Evolutionary conservation across 257 asterid species (phyloP).

Genomic region (Orobanche coerulescens): DNA sequence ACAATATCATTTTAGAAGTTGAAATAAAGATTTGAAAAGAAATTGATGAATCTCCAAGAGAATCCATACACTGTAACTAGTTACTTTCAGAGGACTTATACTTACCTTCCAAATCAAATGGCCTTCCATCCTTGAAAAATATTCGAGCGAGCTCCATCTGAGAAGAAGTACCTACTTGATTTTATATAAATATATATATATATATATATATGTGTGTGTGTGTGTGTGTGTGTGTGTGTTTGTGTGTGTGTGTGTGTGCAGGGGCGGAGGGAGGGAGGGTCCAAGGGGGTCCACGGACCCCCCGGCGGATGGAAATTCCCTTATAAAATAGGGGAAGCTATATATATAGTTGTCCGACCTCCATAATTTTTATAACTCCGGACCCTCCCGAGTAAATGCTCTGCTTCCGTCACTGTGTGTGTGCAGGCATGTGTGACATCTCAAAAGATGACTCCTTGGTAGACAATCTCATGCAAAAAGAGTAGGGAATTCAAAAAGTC

Average conservation of each 20-base stretch:
- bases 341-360: too few species aligned
- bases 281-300: too few species aligned
- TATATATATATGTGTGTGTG: constrained; percentile 4
- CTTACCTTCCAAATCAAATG: constrained; percentile 73
- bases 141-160: constrained; percentile 63
- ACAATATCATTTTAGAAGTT: not conserved
- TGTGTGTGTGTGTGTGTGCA: too few species aligned
- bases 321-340: too few species aligned
- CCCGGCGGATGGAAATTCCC: too few species aligned
- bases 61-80: not conserved
- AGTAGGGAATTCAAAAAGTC: not conserved
- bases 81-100: not conserved
- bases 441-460: not conserved
- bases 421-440: constrained; percentile 7
- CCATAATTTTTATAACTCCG: too few species aligned
- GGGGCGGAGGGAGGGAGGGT: too few species aligned
- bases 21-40: not conserved
- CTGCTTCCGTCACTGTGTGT: too few species aligned
- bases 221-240: not conserved
- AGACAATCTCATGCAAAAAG: not conserved
- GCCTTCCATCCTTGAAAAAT: constrained; percentile 79
- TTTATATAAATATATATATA: not conserved
- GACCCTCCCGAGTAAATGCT: too few species aligned
- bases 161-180: too few species aligned
- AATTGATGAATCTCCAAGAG: constrained; percentile 7